Percentiles rank a stretch among this genome's conserved stretches.
Conservation (phyloP, 2,329 filamentous ascomycete genomes). For the Fusarium secorum region DNA sequence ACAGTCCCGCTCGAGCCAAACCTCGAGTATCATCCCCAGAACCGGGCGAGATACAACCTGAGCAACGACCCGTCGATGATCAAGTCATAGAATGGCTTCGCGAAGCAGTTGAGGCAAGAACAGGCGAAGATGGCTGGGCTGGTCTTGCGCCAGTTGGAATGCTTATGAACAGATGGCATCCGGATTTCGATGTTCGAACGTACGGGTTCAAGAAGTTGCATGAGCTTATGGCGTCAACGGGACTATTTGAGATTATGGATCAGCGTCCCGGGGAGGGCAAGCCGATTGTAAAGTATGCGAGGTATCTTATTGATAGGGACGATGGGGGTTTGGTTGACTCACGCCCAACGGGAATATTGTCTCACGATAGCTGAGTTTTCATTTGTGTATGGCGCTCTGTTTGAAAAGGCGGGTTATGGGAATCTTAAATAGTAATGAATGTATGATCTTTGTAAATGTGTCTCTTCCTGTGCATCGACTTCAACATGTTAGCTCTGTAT, state of each 20-base stretch:
- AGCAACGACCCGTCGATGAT: accelerated
- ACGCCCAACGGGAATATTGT: background rate
- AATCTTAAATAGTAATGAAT: too few species aligned
- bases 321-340: background rate
- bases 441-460: too few species aligned
- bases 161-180: slow-evolving; percentile 38
- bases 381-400: accelerated
- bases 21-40: background rate
- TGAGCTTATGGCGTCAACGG: background rate
- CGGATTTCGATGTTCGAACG: slow-evolving; percentile 44
- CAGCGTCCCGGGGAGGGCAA: accelerated
- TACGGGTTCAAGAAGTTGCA: slow-evolving; percentile 41
- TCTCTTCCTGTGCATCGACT: too few species aligned
- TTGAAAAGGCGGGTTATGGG: too few species aligned
- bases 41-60: background rate
- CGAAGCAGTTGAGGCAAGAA: slow-evolving; percentile 33
- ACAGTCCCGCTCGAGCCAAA: background rate
- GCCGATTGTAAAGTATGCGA: background rate
- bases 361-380: background rate
- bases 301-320: background rate
- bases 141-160: slow-evolving; percentile 39
- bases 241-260: accelerated
- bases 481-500: too few species aligned
- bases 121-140: slow-evolving; percentile 40
- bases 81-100: slow-evolving; percentile 5